Evolutionary conservation across 495 filamentous ascomycete species (phyloP).

Genomic region (Penicillium paradoxum): DNA sequence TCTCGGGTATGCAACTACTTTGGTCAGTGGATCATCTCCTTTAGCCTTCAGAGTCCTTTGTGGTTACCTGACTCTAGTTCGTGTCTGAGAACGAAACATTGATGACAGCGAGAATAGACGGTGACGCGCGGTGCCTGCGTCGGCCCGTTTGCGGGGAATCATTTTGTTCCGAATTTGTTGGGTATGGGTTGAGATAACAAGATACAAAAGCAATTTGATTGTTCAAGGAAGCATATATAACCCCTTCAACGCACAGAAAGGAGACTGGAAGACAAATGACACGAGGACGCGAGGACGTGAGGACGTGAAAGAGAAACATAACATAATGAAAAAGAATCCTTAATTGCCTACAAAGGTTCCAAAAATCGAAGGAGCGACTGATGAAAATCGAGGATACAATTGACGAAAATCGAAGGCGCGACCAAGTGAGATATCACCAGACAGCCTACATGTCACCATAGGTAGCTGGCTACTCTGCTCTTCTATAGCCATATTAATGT

Average conservation of each 20-base stretch:
- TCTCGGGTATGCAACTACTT: neutral
- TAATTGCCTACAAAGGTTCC: no score
- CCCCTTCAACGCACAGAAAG: neutral
- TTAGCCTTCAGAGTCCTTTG: neutral
- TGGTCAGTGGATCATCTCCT: neutral
- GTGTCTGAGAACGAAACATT: conserved; percentile 11
- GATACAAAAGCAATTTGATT: neutral
- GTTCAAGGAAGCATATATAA: neutral
- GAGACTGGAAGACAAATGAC: neutral
- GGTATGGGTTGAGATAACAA: neutral
- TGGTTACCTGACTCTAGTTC: conserved; percentile 22
- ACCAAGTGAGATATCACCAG: no score
- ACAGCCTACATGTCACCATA: no score
- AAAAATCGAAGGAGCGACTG: no score
- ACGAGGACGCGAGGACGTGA: no score
- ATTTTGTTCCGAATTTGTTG: neutral
- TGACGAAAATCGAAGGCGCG: no score
- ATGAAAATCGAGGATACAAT: no score
- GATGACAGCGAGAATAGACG: conserved; percentile 15
- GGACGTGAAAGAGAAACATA: no score
- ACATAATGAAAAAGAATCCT: no score
- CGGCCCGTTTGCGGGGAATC: neutral
- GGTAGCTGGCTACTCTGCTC: no score
- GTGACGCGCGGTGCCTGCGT: neutral
- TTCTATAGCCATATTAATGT: no score